These are phyloP conservation scores for Arxiozyma telluris DNA, from an alignment of 1,139 yeast genomes.

Conservation along the genomic window DNA sequence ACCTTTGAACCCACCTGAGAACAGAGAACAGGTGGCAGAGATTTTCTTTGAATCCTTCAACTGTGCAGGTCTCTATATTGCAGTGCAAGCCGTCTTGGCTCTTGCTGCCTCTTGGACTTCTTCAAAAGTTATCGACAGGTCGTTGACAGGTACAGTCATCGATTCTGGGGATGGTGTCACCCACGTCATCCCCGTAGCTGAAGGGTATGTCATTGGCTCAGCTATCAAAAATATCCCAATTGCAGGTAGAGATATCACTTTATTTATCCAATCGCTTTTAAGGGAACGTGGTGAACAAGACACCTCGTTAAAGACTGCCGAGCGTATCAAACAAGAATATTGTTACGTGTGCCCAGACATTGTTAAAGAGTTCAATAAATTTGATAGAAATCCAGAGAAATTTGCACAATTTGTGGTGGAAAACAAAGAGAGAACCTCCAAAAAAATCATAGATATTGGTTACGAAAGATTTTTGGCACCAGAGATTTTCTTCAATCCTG, in stretches of 20 bases:
- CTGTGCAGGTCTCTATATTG: constrained; percentile 96
- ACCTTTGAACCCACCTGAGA: constrained; percentile 97
- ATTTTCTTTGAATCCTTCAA: constrained; percentile 97
- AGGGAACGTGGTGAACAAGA: constrained; percentile 97
- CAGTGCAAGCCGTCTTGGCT: constrained; percentile 97
- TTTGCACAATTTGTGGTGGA: constrained; percentile 91
- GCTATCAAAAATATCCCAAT: constrained; percentile 96
- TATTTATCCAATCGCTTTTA: constrained; percentile 81
- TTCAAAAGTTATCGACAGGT: constrained; percentile 86
- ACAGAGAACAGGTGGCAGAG: constrained; percentile 96
- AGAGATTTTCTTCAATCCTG: constrained; percentile 96
- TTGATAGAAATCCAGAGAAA: constrained; percentile 88
- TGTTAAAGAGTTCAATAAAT: constrained; percentile 89
- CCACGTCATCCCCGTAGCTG: constrained; percentile 98
- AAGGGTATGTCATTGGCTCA: constrained; percentile 95
- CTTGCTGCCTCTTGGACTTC: constrained; percentile 99
- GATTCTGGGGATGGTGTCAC: constrained; percentile 98
- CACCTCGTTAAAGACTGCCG: constrained; percentile 91
- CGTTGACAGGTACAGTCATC: constrained; percentile 95
- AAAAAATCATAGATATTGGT: constrained; percentile 78
- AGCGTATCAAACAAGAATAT: constrained; percentile 88
- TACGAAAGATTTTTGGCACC: constrained; percentile 97
- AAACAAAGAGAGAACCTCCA: constrained; percentile 58
- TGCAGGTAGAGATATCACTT: constrained; percentile 96
- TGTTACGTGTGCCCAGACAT: constrained; percentile 98